Evolutionary conservation across 192 early-diverging fungal genomes (phyloP), one percentile per base, ranked within the genome.

Genomic region (Coemansia sp.): DNA sequence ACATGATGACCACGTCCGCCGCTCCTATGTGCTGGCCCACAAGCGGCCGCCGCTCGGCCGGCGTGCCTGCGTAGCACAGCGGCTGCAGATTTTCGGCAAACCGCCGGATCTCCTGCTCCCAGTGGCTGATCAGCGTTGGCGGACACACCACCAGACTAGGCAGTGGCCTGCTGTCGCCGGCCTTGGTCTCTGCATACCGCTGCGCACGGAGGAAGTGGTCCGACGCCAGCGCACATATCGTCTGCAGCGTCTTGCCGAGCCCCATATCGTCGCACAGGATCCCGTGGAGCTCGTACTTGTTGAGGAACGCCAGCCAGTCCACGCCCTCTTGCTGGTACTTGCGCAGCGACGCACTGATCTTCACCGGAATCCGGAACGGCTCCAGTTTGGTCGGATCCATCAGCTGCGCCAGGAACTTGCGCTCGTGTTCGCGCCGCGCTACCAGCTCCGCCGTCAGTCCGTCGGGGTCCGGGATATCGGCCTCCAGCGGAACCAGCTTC

Each of bases 181-280:
- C 79, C 48, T 87, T 72, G 16, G 85, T 78, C 42, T 74, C 78
- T 25, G 8, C 61, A 54, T 20, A 90, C 61, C 86, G 82, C 49
- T 85, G 74, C 7, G 83, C 75, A 51, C 95, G 89, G 46, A 87
- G 71, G 69, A 88, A 76, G 64, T 98, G 95, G 79, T 98, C 94
- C 68, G 92, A 89, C 0, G 95, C 92, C 42, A 99, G 66, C 63
- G 98, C 94, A 67, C 94, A 96, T 63, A 99, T 98, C 38, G 95
- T 92, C 72, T 99, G 98, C 40, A 98, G 71, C 2, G 96, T 98
- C 80, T 99, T 99, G 10, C 98, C 98, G 20, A 99, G 79, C 20
- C 98, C 98, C 98, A 98, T 98, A 85, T 98, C 93, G 74, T 99
- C 98, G 79, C 96, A 98, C 16, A 99, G 85, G 70, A 98, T 94